phyloP scores from a whole-genome alignment of 2,329 filamentous ascomycete genomes.

The Fusarium falciforme region DNA sequence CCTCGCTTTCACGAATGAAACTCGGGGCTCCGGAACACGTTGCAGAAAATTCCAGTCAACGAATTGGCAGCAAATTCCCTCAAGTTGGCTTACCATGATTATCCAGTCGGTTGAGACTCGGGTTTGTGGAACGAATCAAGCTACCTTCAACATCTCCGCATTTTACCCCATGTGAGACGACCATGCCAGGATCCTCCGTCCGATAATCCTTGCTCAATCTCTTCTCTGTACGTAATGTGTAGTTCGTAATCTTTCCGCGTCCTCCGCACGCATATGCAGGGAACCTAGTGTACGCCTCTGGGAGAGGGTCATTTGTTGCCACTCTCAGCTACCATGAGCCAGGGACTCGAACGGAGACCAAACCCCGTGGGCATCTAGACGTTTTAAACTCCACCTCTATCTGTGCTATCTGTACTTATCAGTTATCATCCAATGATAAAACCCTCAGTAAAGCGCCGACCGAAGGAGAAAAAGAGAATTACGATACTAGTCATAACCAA shows the following conservation, averaged over 20 bases:
- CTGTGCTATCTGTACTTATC: not conserved
- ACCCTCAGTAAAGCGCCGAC: not conserved
- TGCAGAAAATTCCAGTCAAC: not conserved
- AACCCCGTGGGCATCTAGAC: not conserved
- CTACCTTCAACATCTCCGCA: not conserved
- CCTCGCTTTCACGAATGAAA: not conserved
- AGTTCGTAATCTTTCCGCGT: not conserved
- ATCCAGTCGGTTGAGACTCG: not conserved
- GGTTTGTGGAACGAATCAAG: not conserved
- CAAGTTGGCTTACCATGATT: not conserved
- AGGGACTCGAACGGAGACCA: not conserved
- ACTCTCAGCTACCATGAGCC: not conserved
- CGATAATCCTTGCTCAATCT: not conserved
- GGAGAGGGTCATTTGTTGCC: not conserved
- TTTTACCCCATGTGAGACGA: not conserved
- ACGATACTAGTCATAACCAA: not conserved
- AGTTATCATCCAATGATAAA: not conserved
- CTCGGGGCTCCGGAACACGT: not conserved
- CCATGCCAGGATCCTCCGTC: not conserved
- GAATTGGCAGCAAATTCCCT: not conserved
- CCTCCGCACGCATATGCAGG: not conserved
- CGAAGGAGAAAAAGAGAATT: not conserved
- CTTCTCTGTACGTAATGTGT: not conserved
- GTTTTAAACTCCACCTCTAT: not conserved
- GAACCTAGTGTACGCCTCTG: not conserved